Evolutionary conservation across 2,329 filamentous ascomycete species (phyloP), one percentile per base, ranked within the genome.

Genomic region (Acephala macrosclerotiorum): DNA sequence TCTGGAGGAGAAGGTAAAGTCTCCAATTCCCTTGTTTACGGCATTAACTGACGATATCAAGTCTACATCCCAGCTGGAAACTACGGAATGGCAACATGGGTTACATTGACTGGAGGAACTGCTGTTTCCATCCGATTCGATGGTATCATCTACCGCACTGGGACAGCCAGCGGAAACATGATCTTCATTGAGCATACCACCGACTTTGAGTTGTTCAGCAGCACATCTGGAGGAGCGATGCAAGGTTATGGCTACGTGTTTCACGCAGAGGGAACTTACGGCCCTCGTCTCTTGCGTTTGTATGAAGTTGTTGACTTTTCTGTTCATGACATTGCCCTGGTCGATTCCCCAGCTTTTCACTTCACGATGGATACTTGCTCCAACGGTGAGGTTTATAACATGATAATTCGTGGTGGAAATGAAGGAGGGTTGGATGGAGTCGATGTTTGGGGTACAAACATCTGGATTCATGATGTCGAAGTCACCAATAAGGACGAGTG

Each of bases 401-500:
- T 86, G 80, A 82, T 81, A 6, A 83, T 87, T 65, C 81, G 84
- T 4, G 84, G 84, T 49, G 83, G 79, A 4, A 78, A 85, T 61
- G 74, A 76, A 65, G 84, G 84, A 53, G 83, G 83, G 55, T 76
- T 87, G 8, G 86, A 88, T 71, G 86, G 86, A 4, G 80, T 87
- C 63, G 83, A 87, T 72, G 79, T 87, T 2, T 85, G 80, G 77
- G 80, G 81, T 22, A 80, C 75, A 51, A 87, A 88, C 70, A 81
- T 87, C 64, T 86, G 83, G 82, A 77, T 87, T 62, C 85, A 88
- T 71, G 85, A 89, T 74, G 78, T 88, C 49, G 83, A 84, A 78
- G 85, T 88, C 6, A 87, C 86, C 29, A 89, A 88, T 80, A 87
- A 86, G 75, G 85, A 88, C 72, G 86, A 88, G 71, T 87, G 85